Conservation (phyloP, 768 basidiomycete species). For the Sutorius australiensis region DNA sequence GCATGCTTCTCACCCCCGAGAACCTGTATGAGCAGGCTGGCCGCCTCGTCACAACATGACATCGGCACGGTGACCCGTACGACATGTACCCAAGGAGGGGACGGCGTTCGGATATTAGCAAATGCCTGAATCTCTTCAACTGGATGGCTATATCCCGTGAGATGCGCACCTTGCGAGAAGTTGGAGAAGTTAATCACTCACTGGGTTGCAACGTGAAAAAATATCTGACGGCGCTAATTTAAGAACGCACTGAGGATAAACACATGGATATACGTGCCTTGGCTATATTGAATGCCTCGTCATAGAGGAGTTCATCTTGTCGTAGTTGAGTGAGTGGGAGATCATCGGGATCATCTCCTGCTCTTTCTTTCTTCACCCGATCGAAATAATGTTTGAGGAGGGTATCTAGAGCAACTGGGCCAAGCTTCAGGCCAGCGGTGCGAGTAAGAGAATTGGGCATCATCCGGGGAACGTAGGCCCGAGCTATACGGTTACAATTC, state of each 20-base stretch:
- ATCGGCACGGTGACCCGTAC: constrained; percentile 70
- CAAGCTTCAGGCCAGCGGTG: constrained; percentile 60
- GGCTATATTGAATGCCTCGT: constrained; percentile 71
- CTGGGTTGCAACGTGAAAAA: constrained; percentile 69
- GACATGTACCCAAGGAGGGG: constrained; percentile 80
- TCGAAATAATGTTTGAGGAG: constrained; percentile 86
- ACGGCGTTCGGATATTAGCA: constrained; percentile 75
- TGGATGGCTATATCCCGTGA: constrained; percentile 53
- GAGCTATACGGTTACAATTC: not conserved
- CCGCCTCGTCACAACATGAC: constrained; percentile 71
- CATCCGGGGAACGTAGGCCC: not conserved
- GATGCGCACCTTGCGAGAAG: not conserved
- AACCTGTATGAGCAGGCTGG: constrained; percentile 65
- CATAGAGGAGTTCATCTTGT: constrained; percentile 76
- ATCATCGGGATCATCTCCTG: constrained; percentile 36
- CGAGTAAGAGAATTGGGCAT: constrained; percentile 57
- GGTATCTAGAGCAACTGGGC: constrained; percentile 69
- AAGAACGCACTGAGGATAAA: not conserved
- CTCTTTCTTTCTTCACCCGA: constrained; percentile 44
- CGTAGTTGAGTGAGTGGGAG: constrained; percentile 47
- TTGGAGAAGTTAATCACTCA: constrained; percentile 33
- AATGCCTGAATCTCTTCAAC: constrained; percentile 81
- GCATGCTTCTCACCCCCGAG: constrained; percentile 80
- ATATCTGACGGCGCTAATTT: constrained; percentile 44
- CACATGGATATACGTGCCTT: constrained; percentile 46